A percentile compares a stretch with the other conserved stretches of the same genome.
Conservation (phyloP, 2,329 filamentous ascomycete species). For the Teratosphaeria nubilosa region DNA sequence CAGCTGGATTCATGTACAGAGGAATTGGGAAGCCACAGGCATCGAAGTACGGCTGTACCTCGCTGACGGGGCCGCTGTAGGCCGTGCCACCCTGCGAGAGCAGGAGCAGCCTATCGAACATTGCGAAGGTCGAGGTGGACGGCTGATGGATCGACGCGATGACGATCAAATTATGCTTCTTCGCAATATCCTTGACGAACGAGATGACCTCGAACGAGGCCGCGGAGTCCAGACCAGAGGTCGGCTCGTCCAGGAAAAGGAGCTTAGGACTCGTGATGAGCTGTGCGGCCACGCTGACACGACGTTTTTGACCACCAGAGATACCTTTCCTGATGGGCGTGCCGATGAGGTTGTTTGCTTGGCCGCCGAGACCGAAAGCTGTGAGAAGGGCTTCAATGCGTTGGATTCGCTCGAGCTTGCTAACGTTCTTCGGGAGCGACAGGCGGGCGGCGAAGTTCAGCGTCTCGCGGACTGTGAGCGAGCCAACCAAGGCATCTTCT, state of each 20-base stretch:
- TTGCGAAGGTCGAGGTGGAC: constrained; percentile 64
- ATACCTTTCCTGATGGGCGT: constrained; percentile 77
- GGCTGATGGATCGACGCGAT: constrained; percentile 81
- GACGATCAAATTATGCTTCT: constrained; percentile 60
- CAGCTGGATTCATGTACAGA: constrained; percentile 64
- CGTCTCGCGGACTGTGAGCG: constrained; percentile 70
- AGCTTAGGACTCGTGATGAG: constrained; percentile 73
- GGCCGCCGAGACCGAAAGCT: constrained; percentile 62
- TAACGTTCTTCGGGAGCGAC: constrained; percentile 41
- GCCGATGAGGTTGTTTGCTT: constrained; percentile 63
- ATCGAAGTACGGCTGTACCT: constrained; percentile 54
- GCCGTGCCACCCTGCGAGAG: constrained; percentile 60
- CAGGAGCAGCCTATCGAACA: constrained; percentile 71
- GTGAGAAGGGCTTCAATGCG: constrained; percentile 58
- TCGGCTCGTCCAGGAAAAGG: constrained; percentile 75
- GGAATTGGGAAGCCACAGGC: constrained; percentile 54
- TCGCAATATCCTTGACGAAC: constrained; percentile 58
- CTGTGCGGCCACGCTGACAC: constrained; percentile 69
- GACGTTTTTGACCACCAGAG: constrained; percentile 73
- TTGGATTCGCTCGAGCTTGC: constrained; percentile 48
- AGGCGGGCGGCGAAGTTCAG: constrained; percentile 67
- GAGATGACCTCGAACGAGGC: constrained; percentile 67
- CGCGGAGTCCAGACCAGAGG: constrained; percentile 70
- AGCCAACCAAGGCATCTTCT: constrained; percentile 74
- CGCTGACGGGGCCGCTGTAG: constrained; percentile 58